Conservation (phyloP, 2,329 filamentous ascomycete species). For the Colletotrichum sidae region DNA sequence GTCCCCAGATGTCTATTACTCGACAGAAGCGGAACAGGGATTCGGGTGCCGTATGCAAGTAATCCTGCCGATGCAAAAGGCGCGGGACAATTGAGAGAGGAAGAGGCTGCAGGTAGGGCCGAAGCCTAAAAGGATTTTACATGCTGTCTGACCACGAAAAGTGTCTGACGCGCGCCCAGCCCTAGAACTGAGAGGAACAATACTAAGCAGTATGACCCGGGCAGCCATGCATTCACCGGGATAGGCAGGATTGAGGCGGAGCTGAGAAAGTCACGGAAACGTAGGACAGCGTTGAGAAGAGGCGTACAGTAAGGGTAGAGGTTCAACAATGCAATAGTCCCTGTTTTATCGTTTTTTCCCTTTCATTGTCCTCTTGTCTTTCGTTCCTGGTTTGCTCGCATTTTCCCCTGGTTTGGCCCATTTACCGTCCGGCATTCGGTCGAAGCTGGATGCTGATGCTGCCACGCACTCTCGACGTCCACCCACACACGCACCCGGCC, state of each 20-base stretch:
- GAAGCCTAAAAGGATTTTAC: constrained; percentile 17
- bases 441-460: constrained; percentile 27
- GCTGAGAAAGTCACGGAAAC: neutral
- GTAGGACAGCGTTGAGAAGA: neutral
- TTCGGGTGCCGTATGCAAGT: constrained; percentile 15
- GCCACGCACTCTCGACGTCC: constrained; percentile 27
- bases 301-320: neutral
- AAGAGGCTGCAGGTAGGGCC: neutral
- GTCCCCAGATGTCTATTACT: neutral
- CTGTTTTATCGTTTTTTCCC: too few relatives aligned
- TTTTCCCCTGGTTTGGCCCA: neutral
- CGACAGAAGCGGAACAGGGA: neutral
- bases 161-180: constrained; percentile 31
- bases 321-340: neutral
- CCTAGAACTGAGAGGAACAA: constrained; percentile 12
- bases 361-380: too few relatives aligned
- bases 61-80: neutral
- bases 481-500: constrained; percentile 14
- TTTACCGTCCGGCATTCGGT: constrained; percentile 23
- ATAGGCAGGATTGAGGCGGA: too few relatives aligned
- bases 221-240: neutral
- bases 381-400: too few relatives aligned
- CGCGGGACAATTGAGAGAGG: neutral
- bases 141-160: constrained; percentile 24
- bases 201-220: constrained; percentile 3